phyloP scores from a whole-genome alignment of 2,329 filamentous ascomycete genomes.

The Gaeumannomyces tritici region DNA sequence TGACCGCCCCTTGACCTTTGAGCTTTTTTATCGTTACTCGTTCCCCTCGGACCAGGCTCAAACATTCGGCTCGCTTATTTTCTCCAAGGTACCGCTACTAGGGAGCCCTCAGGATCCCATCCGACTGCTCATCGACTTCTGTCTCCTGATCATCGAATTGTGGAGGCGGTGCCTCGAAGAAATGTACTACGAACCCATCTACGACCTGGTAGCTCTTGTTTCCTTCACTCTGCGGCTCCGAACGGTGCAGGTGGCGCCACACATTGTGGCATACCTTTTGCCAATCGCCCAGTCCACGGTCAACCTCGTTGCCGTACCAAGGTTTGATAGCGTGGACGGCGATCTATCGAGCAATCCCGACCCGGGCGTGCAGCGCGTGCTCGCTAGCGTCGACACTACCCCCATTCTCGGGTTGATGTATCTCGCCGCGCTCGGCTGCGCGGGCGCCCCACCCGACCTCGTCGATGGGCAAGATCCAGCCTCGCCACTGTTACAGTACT shows the following conservation, averaged over 20 bases:
- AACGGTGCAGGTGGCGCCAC: constrained; percentile 46
- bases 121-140: constrained; percentile 55
- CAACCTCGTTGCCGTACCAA: constrained; percentile 45
- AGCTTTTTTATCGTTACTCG: constrained; percentile 53
- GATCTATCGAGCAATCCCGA: constrained; percentile 34
- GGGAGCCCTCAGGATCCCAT: constrained; percentile 37
- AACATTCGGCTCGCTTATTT: constrained; percentile 57
- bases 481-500: constrained; percentile 39
- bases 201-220: constrained; percentile 54
- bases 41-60: constrained; percentile 55
- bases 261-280: constrained; percentile 47
- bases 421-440: constrained; percentile 50
- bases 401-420: constrained; percentile 59
- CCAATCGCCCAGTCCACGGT: constrained; percentile 49
- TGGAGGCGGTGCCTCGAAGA: constrained; percentile 62
- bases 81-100: constrained; percentile 54
- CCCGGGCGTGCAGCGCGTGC: constrained; percentile 31
- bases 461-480: background rate
- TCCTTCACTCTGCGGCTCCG: constrained; percentile 55
- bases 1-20: constrained; percentile 53
- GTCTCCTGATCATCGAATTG: constrained; percentile 51
- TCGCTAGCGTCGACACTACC: constrained; percentile 49
- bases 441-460: constrained; percentile 23
- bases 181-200: constrained; percentile 51
- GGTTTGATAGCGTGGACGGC: constrained; percentile 39